Percentiles rank a stretch among this genome's conserved stretches.
Conservation (phyloP, 1,139 yeast species). For the Meyerozyma athensensis region DNA sequence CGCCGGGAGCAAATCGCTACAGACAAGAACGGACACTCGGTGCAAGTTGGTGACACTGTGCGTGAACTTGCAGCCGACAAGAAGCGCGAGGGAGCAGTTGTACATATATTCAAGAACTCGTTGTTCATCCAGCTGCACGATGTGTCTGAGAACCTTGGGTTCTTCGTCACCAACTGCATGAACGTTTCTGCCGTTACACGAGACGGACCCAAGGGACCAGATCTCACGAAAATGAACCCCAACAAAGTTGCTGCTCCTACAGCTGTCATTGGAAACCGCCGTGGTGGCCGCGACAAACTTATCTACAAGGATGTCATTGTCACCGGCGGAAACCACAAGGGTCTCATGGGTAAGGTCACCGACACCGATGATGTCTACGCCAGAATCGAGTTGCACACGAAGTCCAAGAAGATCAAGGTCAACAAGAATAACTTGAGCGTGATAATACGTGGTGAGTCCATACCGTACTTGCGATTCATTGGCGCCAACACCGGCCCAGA, state of each 20-base stretch:
- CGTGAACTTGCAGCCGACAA: constrained; percentile 67
- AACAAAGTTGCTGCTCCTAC: constrained; percentile 31
- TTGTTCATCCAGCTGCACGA: constrained; percentile 79
- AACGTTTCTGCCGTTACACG: constrained; percentile 73
- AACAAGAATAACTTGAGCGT: constrained; percentile 74
- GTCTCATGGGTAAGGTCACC: constrained; percentile 87
- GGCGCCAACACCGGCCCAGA: constrained; percentile 34
- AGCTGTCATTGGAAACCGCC: constrained; percentile 53
- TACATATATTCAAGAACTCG: constrained; percentile 78
- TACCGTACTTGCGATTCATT: constrained; percentile 79
- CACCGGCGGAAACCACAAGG: constrained; percentile 88
- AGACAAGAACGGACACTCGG: constrained; percentile 78
- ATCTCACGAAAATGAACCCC: constrained; percentile 83
- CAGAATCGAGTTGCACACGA: constrained; percentile 89
- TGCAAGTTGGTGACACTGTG: constrained; percentile 87
- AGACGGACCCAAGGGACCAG: constrained; percentile 70
- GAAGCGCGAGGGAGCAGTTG: constrained; percentile 76
- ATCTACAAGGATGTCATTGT: constrained; percentile 82
- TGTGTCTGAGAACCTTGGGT: constrained; percentile 82
- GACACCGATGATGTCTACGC: constrained; percentile 92
- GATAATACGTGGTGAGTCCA: constrained; percentile 56
- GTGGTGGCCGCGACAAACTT: constrained; percentile 75
- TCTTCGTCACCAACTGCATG: constrained; percentile 73
- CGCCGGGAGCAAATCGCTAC: constrained; percentile 80
- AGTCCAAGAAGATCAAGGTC: constrained; percentile 82